Percentiles rank a stretch among this genome's conserved stretches.
These are phyloP conservation scores for Cryptococcus floricola DNA, from an alignment of 1,284 basidiomycete species.

Conservation along the genomic window DNA sequence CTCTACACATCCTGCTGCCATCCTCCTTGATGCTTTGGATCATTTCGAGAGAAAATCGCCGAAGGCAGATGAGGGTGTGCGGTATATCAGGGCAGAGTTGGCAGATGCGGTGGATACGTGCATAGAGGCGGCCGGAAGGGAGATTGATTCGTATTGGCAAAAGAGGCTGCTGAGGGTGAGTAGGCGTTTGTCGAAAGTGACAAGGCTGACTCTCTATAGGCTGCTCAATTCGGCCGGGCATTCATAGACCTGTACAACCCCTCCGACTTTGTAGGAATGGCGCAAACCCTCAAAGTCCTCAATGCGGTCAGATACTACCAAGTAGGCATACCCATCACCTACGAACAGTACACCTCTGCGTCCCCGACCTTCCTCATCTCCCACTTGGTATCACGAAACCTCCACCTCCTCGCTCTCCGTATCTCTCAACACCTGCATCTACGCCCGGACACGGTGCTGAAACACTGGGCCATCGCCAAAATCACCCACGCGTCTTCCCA, in stretches of 20 bases:
- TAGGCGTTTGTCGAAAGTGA: slow-evolving; percentile 9
- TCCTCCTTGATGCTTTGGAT: slow-evolving; percentile 88
- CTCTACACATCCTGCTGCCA: slow-evolving; percentile 84
- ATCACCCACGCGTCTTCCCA: slow-evolving; percentile 64
- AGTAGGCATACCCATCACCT: slow-evolving; percentile 89
- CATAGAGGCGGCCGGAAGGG: slow-evolving; percentile 86
- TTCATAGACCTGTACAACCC: slow-evolving; percentile 92
- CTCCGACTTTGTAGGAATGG: slow-evolving; percentile 84
- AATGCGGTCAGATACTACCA: slow-evolving; percentile 88
- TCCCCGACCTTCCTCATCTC: slow-evolving; percentile 74
- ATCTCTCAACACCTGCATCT: slow-evolving; percentile 79
- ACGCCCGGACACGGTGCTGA: slow-evolving; percentile 80
- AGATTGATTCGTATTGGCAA: slow-evolving; percentile 89
- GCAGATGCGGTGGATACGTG: slow-evolving; percentile 85
- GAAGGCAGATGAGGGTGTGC: slow-evolving; percentile 88
- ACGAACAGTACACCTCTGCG: slow-evolving; percentile 77
- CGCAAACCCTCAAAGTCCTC: slow-evolving; percentile 86
- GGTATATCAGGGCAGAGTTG: slow-evolving; percentile 80
- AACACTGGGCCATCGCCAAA: slow-evolving; percentile 94
- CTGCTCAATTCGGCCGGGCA: slow-evolving; percentile 89
- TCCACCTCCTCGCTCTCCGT: slow-evolving; percentile 88
- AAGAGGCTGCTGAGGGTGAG: slow-evolving; percentile 73
- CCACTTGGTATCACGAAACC: slow-evolving; percentile 77
- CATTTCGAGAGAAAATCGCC: slow-evolving; percentile 77
- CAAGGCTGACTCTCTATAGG: slow-evolving; percentile 53